These are phyloP conservation scores for Hyaloscypha hepaticicola DNA, from an alignment of 495 filamentous ascomycete species.

Conservation along the genomic window DNA sequence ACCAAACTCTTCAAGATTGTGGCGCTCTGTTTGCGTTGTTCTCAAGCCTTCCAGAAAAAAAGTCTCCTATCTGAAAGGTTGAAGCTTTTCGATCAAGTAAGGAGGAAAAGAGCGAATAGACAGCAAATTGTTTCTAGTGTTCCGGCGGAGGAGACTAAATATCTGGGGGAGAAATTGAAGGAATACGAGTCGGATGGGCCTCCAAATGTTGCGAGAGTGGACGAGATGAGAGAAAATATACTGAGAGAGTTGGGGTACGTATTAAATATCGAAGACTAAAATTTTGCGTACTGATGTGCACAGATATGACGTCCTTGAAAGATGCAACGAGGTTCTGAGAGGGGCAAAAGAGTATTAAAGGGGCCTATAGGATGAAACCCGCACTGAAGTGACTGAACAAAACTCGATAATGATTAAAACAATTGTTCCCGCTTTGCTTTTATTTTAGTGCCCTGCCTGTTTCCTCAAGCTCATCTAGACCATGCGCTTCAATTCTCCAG, in stretches of 20 bases:
- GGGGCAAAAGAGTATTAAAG: neutral
- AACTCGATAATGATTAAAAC: too few species aligned
- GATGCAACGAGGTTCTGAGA: neutral
- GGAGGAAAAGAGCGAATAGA: neutral
- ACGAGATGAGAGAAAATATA: neutral
- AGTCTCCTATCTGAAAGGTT: neutral
- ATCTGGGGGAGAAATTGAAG: neutral
- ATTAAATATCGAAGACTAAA: neutral
- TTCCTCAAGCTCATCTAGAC: neutral
- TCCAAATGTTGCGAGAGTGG: neutral
- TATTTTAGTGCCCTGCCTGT: too few species aligned
- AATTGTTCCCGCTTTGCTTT: too few species aligned
- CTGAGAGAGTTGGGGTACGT: neutral
- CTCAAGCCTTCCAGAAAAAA: neutral
- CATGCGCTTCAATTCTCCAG: conserved; percentile 13
- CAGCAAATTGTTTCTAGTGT: neutral
- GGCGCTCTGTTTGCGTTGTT: neutral
- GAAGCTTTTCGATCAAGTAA: neutral
- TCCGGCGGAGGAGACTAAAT: neutral
- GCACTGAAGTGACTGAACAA: neutral
- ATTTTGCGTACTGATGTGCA: neutral
- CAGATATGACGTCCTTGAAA: neutral
- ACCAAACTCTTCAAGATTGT: neutral
- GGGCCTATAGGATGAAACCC: neutral
- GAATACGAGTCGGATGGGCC: neutral